phyloP scores from a whole-genome alignment of 768 basidiomycete species.

The Lactifluus volemus region DNA sequence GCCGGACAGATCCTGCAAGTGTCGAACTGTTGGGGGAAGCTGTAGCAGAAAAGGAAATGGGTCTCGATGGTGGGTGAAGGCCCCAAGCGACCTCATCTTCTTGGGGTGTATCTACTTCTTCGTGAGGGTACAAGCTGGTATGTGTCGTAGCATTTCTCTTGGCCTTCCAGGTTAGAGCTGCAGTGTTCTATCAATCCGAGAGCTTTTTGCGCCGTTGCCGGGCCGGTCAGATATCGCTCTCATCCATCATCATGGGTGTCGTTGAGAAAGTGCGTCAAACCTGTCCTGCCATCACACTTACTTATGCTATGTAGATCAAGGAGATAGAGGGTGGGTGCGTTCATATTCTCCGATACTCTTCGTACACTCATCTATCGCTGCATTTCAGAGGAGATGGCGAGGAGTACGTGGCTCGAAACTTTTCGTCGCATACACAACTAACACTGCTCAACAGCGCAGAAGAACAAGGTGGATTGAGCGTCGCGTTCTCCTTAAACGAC shows the following conservation, averaged over 20 bases:
- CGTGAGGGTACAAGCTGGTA: conserved; percentile 59
- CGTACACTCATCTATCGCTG: not conserved
- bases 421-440: not conserved
- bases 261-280: conserved; percentile 67
- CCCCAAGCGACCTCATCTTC: conserved; percentile 43
- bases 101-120: conserved; percentile 44
- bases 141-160: conserved; percentile 35
- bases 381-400: conserved; percentile 85
- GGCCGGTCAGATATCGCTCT: not conserved
- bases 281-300: not conserved
- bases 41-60: conserved; percentile 22
- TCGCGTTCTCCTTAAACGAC: not conserved
- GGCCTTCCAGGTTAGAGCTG: not conserved
- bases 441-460: conserved; percentile 54
- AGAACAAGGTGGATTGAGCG: conserved; percentile 67
- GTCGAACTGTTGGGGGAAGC: conserved; percentile 13
- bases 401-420: conserved; percentile 51
- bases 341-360: not conserved
- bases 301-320: conserved; percentile 57
- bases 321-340: conserved; percentile 79
- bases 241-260: conserved; percentile 69
- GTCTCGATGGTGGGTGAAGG: conserved; percentile 17
- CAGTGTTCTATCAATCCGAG: too few relatives aligned
- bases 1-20: conserved; percentile 16
- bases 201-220: conserved; percentile 1